Percentiles rank a stretch among this genome's conserved stretches.
These are phyloP conservation scores for Boehmeria nivea DNA, from an alignment of 306 rosid genomes.

Conservation along the genomic window DNA sequence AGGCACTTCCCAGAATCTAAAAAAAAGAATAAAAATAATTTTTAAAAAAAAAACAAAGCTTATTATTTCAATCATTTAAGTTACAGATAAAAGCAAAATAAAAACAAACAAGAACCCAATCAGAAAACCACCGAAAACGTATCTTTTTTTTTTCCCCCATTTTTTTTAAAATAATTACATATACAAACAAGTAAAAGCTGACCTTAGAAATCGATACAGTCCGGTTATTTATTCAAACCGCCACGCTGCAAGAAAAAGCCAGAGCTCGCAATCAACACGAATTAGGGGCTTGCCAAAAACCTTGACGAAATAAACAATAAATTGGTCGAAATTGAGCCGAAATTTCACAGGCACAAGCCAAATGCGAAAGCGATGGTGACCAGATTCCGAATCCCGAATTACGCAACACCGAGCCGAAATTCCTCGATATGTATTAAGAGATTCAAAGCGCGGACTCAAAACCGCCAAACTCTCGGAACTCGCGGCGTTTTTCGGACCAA, in stretches of 20 bases:
- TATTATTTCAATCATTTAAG: not conserved
- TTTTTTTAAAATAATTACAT: too few species aligned
- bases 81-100: too few species aligned
- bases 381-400: constrained; percentile 1
- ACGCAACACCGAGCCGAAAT: not conserved
- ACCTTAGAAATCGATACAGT: constrained; percentile 1
- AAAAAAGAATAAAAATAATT: too few species aligned
- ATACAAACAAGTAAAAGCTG: too few species aligned
- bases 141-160: too few species aligned
- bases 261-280: constrained; percentile 12
- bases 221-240: not conserved
- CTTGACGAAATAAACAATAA: constrained; percentile 1
- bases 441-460: too few species aligned
- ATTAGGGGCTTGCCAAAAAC: not conserved
- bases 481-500: not conserved
- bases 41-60: too few species aligned
- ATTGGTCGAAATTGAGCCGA: not conserved
- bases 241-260: constrained; percentile 9
- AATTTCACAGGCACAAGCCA: not conserved
- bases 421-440: too few species aligned
- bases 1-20: constrained; percentile 13
- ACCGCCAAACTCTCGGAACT: not conserved
- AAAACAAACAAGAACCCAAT: too few species aligned
- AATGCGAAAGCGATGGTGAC: not conserved
- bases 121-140: too few species aligned